Percentiles rank a stretch among this genome's conserved stretches.
These are phyloP conservation scores for Pythium oligandrum DNA, from an alignment of 352 stramenopile species.

Conservation along the genomic window DNA sequence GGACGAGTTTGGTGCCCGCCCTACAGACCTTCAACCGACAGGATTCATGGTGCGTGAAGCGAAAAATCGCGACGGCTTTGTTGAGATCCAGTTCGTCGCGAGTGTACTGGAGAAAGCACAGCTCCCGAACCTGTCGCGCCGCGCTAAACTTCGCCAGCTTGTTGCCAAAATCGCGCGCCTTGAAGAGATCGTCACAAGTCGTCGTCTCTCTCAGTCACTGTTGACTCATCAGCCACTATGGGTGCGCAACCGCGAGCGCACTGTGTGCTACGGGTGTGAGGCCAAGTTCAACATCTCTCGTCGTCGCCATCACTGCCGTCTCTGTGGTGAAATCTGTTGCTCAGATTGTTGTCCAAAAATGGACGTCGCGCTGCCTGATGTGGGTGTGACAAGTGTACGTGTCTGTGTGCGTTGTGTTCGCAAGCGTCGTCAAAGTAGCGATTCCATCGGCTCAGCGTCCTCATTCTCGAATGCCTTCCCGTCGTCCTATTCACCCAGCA, in stretches of 20 bases:
- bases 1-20: constrained; percentile 47
- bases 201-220: constrained; percentile 63
- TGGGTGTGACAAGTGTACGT: constrained; percentile 55
- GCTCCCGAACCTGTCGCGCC: constrained; percentile 42
- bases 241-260: constrained; percentile 60
- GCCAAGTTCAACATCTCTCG: constrained; percentile 67
- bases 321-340: constrained; percentile 76
- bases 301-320: constrained; percentile 68
- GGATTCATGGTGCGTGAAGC: constrained; percentile 73
- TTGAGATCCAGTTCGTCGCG: constrained; percentile 73
- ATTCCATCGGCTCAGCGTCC: constrained; percentile 19
- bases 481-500: constrained; percentile 1
- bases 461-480: constrained; percentile 6
- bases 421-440: constrained; percentile 45
- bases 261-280: constrained; percentile 53
- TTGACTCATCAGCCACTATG: constrained; percentile 59
- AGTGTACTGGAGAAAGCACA: constrained; percentile 73
- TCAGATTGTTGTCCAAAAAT: constrained; percentile 79
- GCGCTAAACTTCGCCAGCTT: constrained; percentile 52
- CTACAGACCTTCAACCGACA: constrained; percentile 54
- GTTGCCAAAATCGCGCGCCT: constrained; percentile 52
- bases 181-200: constrained; percentile 67
- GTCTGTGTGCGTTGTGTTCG: constrained; percentile 61
- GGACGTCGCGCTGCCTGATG: constrained; percentile 61
- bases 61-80: constrained; percentile 34